phyloP scores from a whole-genome alignment of 345 rosid genomes.

The Geranium brycei region DNA sequence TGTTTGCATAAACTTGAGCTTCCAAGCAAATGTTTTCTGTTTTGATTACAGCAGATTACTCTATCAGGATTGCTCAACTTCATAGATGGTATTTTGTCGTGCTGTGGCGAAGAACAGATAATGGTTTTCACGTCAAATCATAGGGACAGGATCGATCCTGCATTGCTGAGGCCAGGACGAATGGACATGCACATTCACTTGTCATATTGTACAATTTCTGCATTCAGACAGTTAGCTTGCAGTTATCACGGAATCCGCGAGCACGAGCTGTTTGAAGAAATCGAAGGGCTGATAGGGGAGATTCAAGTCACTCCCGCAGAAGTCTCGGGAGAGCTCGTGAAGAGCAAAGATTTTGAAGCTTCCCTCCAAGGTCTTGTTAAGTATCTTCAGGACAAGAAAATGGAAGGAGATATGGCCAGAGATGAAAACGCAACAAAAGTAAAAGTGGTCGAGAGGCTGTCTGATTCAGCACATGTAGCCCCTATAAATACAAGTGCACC shows the following conservation, averaged over 20 bases:
- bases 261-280: slow-evolving; percentile 19
- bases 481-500: not conserved
- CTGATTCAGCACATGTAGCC: not conserved
- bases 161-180: slow-evolving; percentile 36
- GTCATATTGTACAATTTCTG: slow-evolving; percentile 28
- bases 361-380: slow-evolving; percentile 17
- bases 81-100: slow-evolving; percentile 38
- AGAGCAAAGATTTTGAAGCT: slow-evolving; percentile 16
- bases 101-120: slow-evolving; percentile 39
- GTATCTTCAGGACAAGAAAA: slow-evolving; percentile 21
- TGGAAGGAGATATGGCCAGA: not conserved
- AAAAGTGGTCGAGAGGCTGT: not conserved
- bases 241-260: slow-evolving; percentile 27
- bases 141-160: slow-evolving; percentile 32
- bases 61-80: slow-evolving; percentile 37
- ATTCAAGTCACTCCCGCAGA: slow-evolving; percentile 40
- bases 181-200: slow-evolving; percentile 48
- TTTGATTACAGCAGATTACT: slow-evolving; percentile 16
- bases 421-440: not conserved
- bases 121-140: slow-evolving; percentile 37
- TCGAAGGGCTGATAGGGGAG: slow-evolving; percentile 17
- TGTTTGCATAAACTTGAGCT: too few species aligned
- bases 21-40: not conserved
- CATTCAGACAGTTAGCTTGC: slow-evolving; percentile 25
- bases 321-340: slow-evolving; percentile 41